Evolutionary conservation across 495 filamentous ascomycete genomes (phyloP), one percentile per base, ranked within the genome.

Genomic region (Hypoxylon rickii): DNA sequence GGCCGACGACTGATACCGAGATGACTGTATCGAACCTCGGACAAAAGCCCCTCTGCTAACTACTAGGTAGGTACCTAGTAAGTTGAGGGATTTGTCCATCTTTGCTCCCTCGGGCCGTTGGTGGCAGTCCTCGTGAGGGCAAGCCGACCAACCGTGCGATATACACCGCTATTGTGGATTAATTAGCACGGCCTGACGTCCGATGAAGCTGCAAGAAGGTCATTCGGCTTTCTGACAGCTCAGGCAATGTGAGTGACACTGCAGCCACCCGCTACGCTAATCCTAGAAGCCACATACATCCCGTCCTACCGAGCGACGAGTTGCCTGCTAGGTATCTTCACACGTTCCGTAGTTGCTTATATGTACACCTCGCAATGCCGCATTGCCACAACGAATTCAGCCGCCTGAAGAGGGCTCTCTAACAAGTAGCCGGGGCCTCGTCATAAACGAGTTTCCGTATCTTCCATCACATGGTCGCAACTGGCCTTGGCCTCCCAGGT

Each of bases 341-440:
- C n/a, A n/a, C n/a, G n/a, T n/a, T n/a, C n/a, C n/a, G n/a, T n/a
- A n/a, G n/a, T n/a, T n/a, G n/a, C n/a, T n/a, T n/a, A n/a, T 44
- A 57, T 57, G 17, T 24, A 38, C 42, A 19, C 44, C 36, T 41
- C 17, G 33, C 47, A 42, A 4, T 42, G 13, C 31, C 47, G 48
- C 39, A 53, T 63, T 53, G 53, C 59, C 59, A 56, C 52, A 40
- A 42, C 57, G 24, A 22, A 43, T 57, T 63, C 48, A 57, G 59
- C 59, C 53, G 52, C 53, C 43, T 49, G 32, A 40, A 32, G 47
- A 44, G 53, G 40, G 13, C 18, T 44, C 12, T 44, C 45, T 42
- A 44, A 48, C 44, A 49, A 38, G 22, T 49, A 57, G 38, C 48
- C 38, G 53, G 39, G 11, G 49, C 47, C 53, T 63, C 59, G 59